Conservation (phyloP, 139 green algal genomes). For the Haematococcus lacustris region DNA sequence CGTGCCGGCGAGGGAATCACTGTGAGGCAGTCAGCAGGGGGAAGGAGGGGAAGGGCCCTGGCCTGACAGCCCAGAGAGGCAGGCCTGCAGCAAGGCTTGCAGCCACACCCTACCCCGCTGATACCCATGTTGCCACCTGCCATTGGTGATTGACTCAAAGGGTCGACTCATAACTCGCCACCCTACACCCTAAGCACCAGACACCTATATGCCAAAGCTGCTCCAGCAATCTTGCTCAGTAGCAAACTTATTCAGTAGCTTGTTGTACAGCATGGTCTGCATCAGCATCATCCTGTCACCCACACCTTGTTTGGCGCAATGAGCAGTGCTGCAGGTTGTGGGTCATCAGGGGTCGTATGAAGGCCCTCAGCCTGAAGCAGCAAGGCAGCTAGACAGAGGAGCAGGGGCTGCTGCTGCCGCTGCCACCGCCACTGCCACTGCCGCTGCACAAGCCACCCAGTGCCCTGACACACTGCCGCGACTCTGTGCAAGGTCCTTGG, state of each 20-base stretch:
- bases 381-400: no score
- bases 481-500: background rate
- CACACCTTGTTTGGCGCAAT: no score
- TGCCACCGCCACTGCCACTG: background rate
- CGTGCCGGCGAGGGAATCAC: slow-evolving; percentile 57
- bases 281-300: no score
- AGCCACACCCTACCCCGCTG: background rate
- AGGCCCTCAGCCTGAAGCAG: no score
- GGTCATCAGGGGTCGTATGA: no score
- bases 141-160: background rate
- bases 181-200: background rate
- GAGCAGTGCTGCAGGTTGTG: no score
- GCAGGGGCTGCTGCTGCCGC: no score
- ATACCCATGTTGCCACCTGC: background rate
- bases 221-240: no score
- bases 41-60: background rate
- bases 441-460: background rate
- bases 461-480: background rate
- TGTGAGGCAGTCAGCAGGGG: slow-evolving; percentile 26
- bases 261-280: no score
- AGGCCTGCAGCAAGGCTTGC: background rate
- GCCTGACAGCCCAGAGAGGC: no score
- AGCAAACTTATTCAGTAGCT: no score
- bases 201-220: background rate
- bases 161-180: background rate